Evolutionary conservation across 169 alveolate species (phyloP).

Genomic region (Plasmodium vinckei): DNA sequence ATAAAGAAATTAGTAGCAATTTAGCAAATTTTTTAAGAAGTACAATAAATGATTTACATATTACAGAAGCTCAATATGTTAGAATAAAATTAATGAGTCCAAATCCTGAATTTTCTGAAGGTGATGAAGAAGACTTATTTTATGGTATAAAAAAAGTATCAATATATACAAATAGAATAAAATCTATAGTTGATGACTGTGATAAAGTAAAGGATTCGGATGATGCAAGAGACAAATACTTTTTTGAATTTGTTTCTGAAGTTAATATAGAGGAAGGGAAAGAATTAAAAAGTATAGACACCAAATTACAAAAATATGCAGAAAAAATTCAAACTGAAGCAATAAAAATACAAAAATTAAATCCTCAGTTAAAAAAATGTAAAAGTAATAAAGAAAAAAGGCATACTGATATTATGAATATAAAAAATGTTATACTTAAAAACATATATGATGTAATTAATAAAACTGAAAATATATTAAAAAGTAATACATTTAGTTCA

Average conservation of each 20-base stretch:
- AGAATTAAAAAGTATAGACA: slow-evolving; percentile 76
- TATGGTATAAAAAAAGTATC: slow-evolving; percentile 89
- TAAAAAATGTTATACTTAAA: slow-evolving; percentile 68
- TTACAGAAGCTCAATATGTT: slow-evolving; percentile 80
- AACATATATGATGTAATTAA: slow-evolving; percentile 50
- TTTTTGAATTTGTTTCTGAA: slow-evolving; percentile 89
- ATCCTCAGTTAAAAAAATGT: slow-evolving; percentile 65
- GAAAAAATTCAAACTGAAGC: slow-evolving; percentile 75
- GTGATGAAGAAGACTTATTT: slow-evolving; percentile 39
- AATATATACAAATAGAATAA: slow-evolving; percentile 87
- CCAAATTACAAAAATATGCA: slow-evolving; percentile 55
- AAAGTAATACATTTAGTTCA: slow-evolving; percentile 17
- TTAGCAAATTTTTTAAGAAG: slow-evolving; percentile 79
- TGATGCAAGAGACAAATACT: slow-evolving; percentile 93
- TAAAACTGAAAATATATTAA: slow-evolving; percentile 60
- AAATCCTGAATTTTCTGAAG: slow-evolving; percentile 84
- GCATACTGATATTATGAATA: slow-evolving; percentile 47
- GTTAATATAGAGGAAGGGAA: slow-evolving; percentile 83
- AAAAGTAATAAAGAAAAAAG: slow-evolving; percentile 49
- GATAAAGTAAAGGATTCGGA: slow-evolving; percentile 86
- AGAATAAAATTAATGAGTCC: slow-evolving; percentile 82
- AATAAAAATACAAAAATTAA: slow-evolving; percentile 53
- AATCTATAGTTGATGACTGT: slow-evolving; percentile 91
- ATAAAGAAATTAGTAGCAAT: slow-evolving; percentile 51
- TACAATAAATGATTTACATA: slow-evolving; percentile 79